A percentile compares a stretch with the other conserved stretches of the same genome.
These are phyloP conservation scores for Rhizoclosmatium globosum DNA, from an alignment of 192 early-diverging fungal genomes.

Conservation along the genomic window DNA sequence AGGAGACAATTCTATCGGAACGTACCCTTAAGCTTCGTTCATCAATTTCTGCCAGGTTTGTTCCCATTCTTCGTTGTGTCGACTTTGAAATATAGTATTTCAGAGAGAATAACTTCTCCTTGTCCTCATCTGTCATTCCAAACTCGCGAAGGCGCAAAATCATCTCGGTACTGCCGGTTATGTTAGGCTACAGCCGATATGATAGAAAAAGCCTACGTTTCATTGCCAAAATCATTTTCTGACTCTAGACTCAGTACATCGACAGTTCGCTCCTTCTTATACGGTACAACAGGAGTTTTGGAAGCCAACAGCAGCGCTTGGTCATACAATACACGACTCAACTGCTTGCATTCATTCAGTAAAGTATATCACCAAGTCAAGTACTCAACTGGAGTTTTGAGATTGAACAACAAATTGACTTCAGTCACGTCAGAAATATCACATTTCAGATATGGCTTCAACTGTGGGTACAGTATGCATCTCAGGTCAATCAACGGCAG, in stretches of 20 bases:
- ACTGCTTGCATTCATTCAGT: constrained; percentile 1
- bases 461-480: constrained; percentile 78
- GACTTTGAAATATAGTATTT: constrained; percentile 82
- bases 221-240: constrained; percentile 10
- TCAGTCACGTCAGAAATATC: constrained; percentile 75
- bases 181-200: background rate
- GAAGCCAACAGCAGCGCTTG: constrained; percentile 65
- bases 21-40: constrained; percentile 14
- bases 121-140: constrained; percentile 80
- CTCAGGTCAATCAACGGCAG: constrained; percentile 76
- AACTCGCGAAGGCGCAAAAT: constrained; percentile 61
- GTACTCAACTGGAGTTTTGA: constrained; percentile 70
- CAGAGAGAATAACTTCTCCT: constrained; percentile 74
- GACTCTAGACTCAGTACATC: background rate
- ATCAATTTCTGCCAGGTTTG: background rate
- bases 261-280: background rate
- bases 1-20: background rate
- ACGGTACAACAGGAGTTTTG: constrained; percentile 29
- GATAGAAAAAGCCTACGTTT: constrained; percentile 11
- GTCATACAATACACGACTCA: constrained; percentile 65
- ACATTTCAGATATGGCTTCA: constrained; percentile 71
- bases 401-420: constrained; percentile 65
- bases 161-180: constrained; percentile 36
- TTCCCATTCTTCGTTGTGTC: constrained; percentile 41
- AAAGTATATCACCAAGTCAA: background rate